Conservation (phyloP, 106 monocot species). For the Dactylorhiza incarnata region DNA sequence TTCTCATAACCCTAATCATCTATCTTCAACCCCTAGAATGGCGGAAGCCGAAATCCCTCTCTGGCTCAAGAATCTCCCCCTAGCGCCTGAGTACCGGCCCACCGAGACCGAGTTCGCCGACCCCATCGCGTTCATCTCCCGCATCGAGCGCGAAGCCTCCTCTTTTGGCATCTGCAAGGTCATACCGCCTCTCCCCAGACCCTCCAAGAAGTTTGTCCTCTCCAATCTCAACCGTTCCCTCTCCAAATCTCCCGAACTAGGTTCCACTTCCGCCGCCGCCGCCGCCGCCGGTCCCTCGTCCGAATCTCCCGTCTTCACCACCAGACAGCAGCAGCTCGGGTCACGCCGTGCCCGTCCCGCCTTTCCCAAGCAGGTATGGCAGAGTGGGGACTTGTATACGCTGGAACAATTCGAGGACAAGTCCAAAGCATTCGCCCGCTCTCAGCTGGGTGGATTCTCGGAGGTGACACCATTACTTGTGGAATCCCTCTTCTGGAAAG, state of each 20-base stretch:
- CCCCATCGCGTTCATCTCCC: conserved; percentile 91
- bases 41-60: conserved; percentile 34
- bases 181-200: conserved; percentile 72
- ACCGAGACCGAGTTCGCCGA: conserved; percentile 94
- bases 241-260: conserved; percentile 29
- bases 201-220: conserved; percentile 62
- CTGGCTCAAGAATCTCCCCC: conserved; percentile 74
- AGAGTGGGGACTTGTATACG: conserved; percentile 82
- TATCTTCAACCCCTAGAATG: conserved; percentile 14
- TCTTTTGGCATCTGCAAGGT: conserved; percentile 97
- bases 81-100: conserved; percentile 83
- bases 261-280: background rate
- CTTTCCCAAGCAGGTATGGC: conserved; percentile 84
- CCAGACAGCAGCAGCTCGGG: conserved; percentile 86
- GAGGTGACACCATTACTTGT: conserved; percentile 47
- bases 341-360: conserved; percentile 13
- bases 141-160: conserved; percentile 74
- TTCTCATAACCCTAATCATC: conserved; percentile 6
- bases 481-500: conserved; percentile 85
- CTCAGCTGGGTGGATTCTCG: conserved; percentile 37
- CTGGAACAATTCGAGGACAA: conserved; percentile 92
- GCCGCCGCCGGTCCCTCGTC: background rate
- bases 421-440: conserved; percentile 47
- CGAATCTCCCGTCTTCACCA: conserved; percentile 46
- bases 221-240: conserved; percentile 65